Percentiles rank a stretch among this genome's conserved stretches.
These are phyloP conservation scores for Aspergillus nomiae DNA, from an alignment of 2,329 filamentous ascomycete genomes.

Conservation along the genomic window DNA sequence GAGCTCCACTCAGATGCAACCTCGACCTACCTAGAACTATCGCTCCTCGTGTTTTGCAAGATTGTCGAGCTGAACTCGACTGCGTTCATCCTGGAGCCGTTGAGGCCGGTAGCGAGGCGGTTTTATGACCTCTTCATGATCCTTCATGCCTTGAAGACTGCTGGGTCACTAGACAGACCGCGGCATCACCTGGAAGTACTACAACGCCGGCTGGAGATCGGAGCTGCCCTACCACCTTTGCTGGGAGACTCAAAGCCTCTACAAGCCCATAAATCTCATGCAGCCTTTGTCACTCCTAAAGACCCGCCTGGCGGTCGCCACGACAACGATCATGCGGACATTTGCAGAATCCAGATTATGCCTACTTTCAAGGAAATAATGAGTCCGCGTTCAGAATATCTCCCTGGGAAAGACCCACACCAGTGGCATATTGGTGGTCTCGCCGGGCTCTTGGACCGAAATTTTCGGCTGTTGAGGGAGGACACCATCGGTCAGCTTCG, in stretches of 20 bases:
- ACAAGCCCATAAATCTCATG: not conserved
- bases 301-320: slow-evolving; percentile 34
- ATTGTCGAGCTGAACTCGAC: slow-evolving; percentile 42
- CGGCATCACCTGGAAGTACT: slow-evolving; percentile 19
- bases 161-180: slow-evolving; percentile 16
- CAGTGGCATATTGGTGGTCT: slow-evolving; percentile 32
- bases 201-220: slow-evolving; percentile 26
- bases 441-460: slow-evolving; percentile 33
- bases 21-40: slow-evolving; percentile 20
- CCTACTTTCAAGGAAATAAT: slow-evolving; percentile 40
- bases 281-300: slow-evolving; percentile 15
- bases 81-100: slow-evolving; percentile 33
- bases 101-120: slow-evolving; percentile 19
- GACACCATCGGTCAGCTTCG: slow-evolving; percentile 37
- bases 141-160: slow-evolving; percentile 2
- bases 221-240: slow-evolving; percentile 7
- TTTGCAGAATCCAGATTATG: slow-evolving; percentile 37
- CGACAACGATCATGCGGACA: slow-evolving; percentile 40
- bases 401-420: slow-evolving; percentile 33
- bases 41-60: slow-evolving; percentile 27
- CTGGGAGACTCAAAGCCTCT: not conserved
- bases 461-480: slow-evolving; percentile 41
- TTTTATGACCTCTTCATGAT: slow-evolving; percentile 22
- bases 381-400: slow-evolving; percentile 30
- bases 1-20: not conserved